Evolutionary conservation across 768 basidiomycete genomes (phyloP).

Genomic region (Strobilomyces dryophilus): DNA sequence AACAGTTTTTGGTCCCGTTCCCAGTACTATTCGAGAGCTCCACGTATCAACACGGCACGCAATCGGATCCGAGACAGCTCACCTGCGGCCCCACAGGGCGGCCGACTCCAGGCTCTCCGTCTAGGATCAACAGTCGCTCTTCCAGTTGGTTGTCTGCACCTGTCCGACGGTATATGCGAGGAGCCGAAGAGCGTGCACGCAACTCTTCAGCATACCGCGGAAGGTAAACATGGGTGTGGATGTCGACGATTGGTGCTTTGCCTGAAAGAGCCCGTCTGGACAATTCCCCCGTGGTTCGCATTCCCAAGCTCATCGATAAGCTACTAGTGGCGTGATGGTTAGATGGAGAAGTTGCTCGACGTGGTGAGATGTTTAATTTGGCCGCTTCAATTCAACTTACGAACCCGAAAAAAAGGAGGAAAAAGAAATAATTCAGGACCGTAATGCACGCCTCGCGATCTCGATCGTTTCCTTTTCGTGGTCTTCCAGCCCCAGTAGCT

Average conservation of each 20-base stretch:
- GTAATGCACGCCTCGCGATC: constrained; percentile 7
- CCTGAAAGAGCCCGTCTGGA: constrained; percentile 16
- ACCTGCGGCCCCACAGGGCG: constrained; percentile 78
- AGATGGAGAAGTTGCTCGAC: constrained; percentile 11
- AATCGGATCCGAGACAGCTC: constrained; percentile 6
- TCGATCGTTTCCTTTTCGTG: constrained; percentile 1
- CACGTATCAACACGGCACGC: constrained; percentile 8
- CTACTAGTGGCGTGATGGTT: constrained; percentile 6
- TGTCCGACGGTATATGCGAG: constrained; percentile 56
- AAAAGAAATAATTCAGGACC: neutral
- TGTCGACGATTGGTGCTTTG: constrained; percentile 56
- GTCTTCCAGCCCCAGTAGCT: neutral
- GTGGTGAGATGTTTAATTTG: no score
- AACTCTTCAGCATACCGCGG: constrained; percentile 73
- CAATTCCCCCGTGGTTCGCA: constrained; percentile 22
- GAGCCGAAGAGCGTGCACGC: constrained; percentile 57
- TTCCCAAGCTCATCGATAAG: constrained; percentile 30
- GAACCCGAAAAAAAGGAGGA: neutral
- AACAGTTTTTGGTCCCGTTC: constrained; percentile 70
- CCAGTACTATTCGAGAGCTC: constrained; percentile 54
- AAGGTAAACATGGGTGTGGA: constrained; percentile 85
- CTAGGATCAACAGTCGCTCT: constrained; percentile 72
- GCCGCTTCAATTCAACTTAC: constrained; percentile 8
- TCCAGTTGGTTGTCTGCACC: constrained; percentile 45
- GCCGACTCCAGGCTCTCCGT: constrained; percentile 75